Conservation (phyloP, 495 filamentous ascomycete genomes). For the Choiromyces venosus region DNA sequence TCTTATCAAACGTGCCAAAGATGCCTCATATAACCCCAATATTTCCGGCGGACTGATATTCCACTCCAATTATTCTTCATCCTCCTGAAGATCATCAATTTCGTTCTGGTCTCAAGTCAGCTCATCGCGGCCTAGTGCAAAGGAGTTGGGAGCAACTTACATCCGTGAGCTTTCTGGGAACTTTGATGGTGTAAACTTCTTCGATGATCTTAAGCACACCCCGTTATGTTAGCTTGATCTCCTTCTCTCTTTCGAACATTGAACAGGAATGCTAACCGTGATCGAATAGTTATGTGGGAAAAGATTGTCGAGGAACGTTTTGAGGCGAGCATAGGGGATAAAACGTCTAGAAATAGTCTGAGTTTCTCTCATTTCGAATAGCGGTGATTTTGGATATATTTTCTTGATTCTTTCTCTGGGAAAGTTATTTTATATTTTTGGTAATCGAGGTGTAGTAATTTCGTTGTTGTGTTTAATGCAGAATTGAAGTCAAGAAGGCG, state of each 20-base stretch:
- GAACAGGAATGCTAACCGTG: background rate
- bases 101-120: background rate
- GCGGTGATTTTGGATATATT: background rate
- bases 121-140: background rate
- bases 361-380: background rate
- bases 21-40: background rate
- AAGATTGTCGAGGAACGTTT: background rate
- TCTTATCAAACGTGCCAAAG: background rate
- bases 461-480: background rate
- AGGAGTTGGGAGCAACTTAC: background rate
- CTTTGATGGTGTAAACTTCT: background rate
- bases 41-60: background rate
- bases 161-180: background rate
- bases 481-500: background rate
- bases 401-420: background rate
- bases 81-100: background rate
- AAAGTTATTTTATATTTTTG: background rate
- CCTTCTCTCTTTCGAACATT: background rate
- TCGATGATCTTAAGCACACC: background rate
- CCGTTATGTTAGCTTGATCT: background rate
- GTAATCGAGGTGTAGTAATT: background rate
- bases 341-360: background rate
- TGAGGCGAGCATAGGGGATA: background rate
- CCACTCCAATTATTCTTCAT: background rate
- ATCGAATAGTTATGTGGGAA: background rate